A percentile compares a stretch with the other conserved stretches of the same genome.
Evolutionary conservation across 805 yeast species (phyloP).

Genomic region (Saccharomycopsis schoenii): DNA sequence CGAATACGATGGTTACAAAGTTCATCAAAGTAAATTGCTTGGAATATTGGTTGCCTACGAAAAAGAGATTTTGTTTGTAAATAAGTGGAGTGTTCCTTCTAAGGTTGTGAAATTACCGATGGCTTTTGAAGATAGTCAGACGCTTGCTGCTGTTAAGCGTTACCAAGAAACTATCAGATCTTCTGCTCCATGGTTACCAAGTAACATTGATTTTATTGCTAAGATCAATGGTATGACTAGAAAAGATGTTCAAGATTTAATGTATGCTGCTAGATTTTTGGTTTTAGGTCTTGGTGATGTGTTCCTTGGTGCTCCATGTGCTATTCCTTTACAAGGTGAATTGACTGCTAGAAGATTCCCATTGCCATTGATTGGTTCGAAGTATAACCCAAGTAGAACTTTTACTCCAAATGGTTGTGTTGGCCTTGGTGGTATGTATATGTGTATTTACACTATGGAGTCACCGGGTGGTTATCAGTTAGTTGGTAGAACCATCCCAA

Average conservation of each 20-base stretch:
- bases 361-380: slow-evolving; percentile 77
- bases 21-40: slow-evolving; percentile 54
- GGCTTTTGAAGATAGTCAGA: slow-evolving; percentile 91
- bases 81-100: slow-evolving; percentile 80
- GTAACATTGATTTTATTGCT: slow-evolving; percentile 92
- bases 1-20: slow-evolving; percentile 60
- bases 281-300: slow-evolving; percentile 96
- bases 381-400: slow-evolving; percentile 94
- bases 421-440: slow-evolving; percentile 97
- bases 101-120: slow-evolving; percentile 80
- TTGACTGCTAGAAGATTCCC: slow-evolving; percentile 27
- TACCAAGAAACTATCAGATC: slow-evolving; percentile 90
- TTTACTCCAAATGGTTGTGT: slow-evolving; percentile 95
- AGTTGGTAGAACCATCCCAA: slow-evolving; percentile 93
- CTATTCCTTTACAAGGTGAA: slow-evolving; percentile 76
- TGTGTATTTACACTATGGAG: slow-evolving; percentile 97
- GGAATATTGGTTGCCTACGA: slow-evolving; percentile 65
- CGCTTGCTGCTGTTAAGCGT: slow-evolving; percentile 81
- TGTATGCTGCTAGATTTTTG: slow-evolving; percentile 82
- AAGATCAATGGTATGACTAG: slow-evolving; percentile 76
- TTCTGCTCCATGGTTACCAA: slow-evolving; percentile 96
- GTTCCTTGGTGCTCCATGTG: slow-evolving; percentile 96
- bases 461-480: slow-evolving; percentile 98
- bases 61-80: slow-evolving; percentile 57
- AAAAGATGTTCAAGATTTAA: slow-evolving; percentile 66